Conservation (phyloP, 768 basidiomycete genomes). For the Glaciozyma antarctica region DNA sequence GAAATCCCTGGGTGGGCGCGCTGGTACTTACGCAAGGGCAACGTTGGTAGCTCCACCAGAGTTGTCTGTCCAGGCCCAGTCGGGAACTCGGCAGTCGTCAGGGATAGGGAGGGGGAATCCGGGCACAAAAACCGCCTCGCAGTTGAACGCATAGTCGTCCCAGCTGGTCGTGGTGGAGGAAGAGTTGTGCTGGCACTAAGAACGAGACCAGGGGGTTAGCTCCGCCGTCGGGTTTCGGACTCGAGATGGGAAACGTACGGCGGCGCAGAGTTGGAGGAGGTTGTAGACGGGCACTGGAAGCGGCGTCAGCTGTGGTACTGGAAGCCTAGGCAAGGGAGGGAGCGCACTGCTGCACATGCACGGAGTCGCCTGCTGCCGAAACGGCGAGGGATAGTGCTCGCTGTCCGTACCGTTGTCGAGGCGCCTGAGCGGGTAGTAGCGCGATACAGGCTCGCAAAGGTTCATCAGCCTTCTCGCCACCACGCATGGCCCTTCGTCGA, state of each 20-base stretch:
- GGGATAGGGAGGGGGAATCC: conserved; percentile 17
- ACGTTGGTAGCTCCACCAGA: conserved; percentile 6
- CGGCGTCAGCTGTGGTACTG: background rate
- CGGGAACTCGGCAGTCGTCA: background rate
- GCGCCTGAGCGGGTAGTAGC: conserved; percentile 3
- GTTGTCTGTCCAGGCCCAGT: conserved; percentile 22
- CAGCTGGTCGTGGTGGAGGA: conserved; percentile 8
- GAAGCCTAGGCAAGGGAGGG: too few relatives aligned
- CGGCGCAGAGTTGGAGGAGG: conserved; percentile 22
- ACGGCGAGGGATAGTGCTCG: conserved; percentile 6
- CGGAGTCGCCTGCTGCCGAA: background rate
- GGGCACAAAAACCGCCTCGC: conserved; percentile 18
- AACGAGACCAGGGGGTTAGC: too few relatives aligned
- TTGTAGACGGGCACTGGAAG: conserved; percentile 25
- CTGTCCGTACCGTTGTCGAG: conserved; percentile 8
- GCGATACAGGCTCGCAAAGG: too few relatives aligned
- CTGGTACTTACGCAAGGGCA: background rate
- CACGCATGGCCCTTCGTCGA: too few relatives aligned
- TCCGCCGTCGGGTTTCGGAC: too few relatives aligned
- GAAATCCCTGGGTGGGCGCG: background rate
- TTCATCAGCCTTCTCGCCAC: too few relatives aligned
- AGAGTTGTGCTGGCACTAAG: conserved; percentile 6
- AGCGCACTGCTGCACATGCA: background rate
- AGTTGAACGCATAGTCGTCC: conserved; percentile 23
- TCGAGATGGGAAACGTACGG: background rate